Evolutionary conservation across 1,139 yeast species (phyloP).

Genomic region (Schwanniomyces etchellsii): DNA sequence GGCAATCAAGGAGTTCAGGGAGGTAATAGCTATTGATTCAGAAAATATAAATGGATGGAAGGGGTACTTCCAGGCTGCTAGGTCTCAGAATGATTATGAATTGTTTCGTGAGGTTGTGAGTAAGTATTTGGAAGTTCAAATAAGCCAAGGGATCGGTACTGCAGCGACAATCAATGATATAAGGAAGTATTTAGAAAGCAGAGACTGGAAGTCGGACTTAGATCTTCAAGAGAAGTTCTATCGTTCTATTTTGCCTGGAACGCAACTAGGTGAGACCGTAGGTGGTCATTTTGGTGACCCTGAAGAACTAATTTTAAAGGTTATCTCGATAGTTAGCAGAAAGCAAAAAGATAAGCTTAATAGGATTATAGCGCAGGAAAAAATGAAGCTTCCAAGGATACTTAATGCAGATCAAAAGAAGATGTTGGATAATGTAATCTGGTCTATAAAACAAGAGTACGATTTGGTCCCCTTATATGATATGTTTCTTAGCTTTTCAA

Average conservation of each 20-base stretch:
- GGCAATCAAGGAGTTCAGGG: slow-evolving; percentile 43
- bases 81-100: slow-evolving; percentile 29
- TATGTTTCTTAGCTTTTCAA: slow-evolving; percentile 51
- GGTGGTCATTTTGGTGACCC: slow-evolving; percentile 48
- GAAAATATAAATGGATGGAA: slow-evolving; percentile 70
- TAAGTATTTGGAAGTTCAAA: slow-evolving; percentile 14
- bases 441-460: slow-evolving; percentile 46
- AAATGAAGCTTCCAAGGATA: slow-evolving; percentile 33
- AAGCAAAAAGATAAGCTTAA: slow-evolving; percentile 34
- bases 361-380: slow-evolving; percentile 24
- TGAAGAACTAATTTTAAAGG: slow-evolving; percentile 40
- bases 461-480: slow-evolving; percentile 50
- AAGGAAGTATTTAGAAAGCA: slow-evolving; percentile 35
- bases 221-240: slow-evolving; percentile 42
- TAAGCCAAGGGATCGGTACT: slow-evolving; percentile 30
- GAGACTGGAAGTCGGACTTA: slow-evolving; percentile 23
- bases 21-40: slow-evolving; percentile 54
- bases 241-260: slow-evolving; percentile 56
- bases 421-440: slow-evolving; percentile 37
- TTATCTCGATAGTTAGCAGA: slow-evolving; percentile 42
- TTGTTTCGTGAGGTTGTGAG: slow-evolving; percentile 44
- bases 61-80: slow-evolving; percentile 52
- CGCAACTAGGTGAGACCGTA: slow-evolving; percentile 50
- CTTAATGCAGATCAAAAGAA: slow-evolving; percentile 27
- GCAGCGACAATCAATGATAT: slow-evolving; percentile 47